phyloP scores from a whole-genome alignment of 306 rosid genomes.

The Lathyrus aphaca region DNA sequence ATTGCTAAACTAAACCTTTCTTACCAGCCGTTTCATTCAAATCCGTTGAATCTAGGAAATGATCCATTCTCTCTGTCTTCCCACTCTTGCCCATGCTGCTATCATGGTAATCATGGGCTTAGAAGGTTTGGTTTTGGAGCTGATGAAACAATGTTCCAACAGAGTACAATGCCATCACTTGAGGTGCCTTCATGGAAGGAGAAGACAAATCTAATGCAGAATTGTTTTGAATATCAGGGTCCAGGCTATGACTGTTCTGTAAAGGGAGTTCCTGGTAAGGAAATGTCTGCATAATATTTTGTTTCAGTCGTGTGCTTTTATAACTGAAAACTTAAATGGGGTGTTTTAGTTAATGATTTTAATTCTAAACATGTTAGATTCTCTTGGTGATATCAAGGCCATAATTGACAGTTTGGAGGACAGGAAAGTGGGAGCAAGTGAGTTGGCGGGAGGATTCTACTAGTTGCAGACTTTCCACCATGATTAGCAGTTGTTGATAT shows the following conservation, averaged over 20 bases:
- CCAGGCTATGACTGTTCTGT: slow-evolving; percentile 19
- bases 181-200: slow-evolving; percentile 39
- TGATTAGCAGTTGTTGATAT: slow-evolving; percentile 18
- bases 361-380: slow-evolving; percentile 34
- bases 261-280: slow-evolving; percentile 40
- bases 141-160: slow-evolving; percentile 35
- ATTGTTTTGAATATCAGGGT: slow-evolving; percentile 33
- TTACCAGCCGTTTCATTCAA: slow-evolving; percentile 21
- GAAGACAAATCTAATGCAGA: slow-evolving; percentile 38
- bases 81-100: slow-evolving; percentile 21
- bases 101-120: slow-evolving; percentile 7
- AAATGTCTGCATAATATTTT: slow-evolving; percentile 13
- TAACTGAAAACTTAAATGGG: slow-evolving; percentile 22
- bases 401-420: slow-evolving; percentile 10
- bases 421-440: slow-evolving; percentile 33
- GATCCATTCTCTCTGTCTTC: slow-evolving; percentile 30
- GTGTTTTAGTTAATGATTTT: slow-evolving; percentile 25
- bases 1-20: slow-evolving; percentile 17
- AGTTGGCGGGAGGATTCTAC: slow-evolving; percentile 26
- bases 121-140: slow-evolving; percentile 32
- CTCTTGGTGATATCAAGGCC: slow-evolving; percentile 30
- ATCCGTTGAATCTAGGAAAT: slow-evolving; percentile 35
- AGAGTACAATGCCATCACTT: slow-evolving; percentile 27
- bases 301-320: neutral
- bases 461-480: slow-evolving; percentile 13